Percentiles rank a stretch among this genome's conserved stretches.
phyloP scores from a whole-genome alignment of 192 early-diverging fungal species.

The Paraglomus occultum region DNA sequence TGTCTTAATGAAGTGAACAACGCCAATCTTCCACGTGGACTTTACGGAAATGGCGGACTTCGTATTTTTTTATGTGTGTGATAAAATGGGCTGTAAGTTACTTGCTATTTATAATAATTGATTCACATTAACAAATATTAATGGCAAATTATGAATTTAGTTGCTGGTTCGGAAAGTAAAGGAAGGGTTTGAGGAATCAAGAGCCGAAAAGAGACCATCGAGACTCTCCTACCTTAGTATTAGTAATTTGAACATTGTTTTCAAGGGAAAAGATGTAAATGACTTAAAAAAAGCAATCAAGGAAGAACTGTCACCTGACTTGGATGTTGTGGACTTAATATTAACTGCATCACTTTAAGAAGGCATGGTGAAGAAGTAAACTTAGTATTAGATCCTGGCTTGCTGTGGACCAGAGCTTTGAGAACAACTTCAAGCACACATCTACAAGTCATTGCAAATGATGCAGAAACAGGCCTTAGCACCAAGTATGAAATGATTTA shows the following conservation, averaged over 20 bases:
- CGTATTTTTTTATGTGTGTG: conserved; percentile 27
- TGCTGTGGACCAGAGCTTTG: too few relatives aligned
- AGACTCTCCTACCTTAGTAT: conserved; percentile 11
- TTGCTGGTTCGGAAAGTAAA: conserved; percentile 27
- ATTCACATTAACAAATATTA: conserved; percentile 25
- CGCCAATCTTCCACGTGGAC: conserved; percentile 18
- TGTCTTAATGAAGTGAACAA: conserved; percentile 29
- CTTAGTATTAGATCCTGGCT: too few relatives aligned
- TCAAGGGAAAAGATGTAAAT: conserved; percentile 1
- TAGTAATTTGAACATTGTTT: conserved; percentile 6
- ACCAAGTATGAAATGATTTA: too few relatives aligned
- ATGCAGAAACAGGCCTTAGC: too few relatives aligned
- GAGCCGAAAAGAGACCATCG: conserved; percentile 5
- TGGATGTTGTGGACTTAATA: conserved; percentile 19
- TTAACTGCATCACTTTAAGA: conserved; percentile 19
- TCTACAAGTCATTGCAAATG: too few relatives aligned
- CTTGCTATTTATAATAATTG: conserved; percentile 5
- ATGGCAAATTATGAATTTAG: conserved; percentile 16
- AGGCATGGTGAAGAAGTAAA: conserved; percentile 19
- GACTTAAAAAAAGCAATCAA: conserved; percentile 18
- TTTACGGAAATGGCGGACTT: conserved; percentile 29
- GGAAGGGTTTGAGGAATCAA: conserved; percentile 18
- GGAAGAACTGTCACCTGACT: conserved; percentile 4
- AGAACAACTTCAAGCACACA: too few relatives aligned
- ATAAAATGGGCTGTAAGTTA: conserved; percentile 29